phyloP scores from a whole-genome alignment of 805 yeast genomes.

The Starmera amethionina region DNA sequence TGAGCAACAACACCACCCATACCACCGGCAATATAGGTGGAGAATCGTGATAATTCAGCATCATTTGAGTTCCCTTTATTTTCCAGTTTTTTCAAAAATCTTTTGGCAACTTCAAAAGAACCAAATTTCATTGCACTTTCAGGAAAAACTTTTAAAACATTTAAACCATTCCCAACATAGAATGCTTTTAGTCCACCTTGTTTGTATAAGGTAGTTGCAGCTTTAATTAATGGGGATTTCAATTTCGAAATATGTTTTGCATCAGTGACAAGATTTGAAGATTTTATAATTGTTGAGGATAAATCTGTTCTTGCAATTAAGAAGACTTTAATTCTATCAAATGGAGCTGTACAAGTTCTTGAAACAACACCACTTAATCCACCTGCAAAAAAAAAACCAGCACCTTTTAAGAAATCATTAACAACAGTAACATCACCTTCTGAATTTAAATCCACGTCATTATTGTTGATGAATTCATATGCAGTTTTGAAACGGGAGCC shows the following conservation, averaged over 20 bases:
- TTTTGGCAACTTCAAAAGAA: slow-evolving; percentile 80
- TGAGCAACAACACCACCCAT: slow-evolving; percentile 93
- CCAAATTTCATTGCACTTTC: slow-evolving; percentile 98
- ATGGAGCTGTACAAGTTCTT: slow-evolving; percentile 94
- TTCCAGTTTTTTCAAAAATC: slow-evolving; percentile 61
- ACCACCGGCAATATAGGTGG: slow-evolving; percentile 93
- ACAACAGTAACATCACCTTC: slow-evolving; percentile 90
- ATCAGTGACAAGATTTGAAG: slow-evolving; percentile 39
- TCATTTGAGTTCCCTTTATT: slow-evolving; percentile 50
- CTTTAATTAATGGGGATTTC: slow-evolving; percentile 69
- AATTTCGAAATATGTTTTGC: slow-evolving; percentile 34
- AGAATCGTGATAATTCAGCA: slow-evolving; percentile 50
- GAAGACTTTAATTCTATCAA: slow-evolving; percentile 89
- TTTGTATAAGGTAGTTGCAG: slow-evolving; percentile 69
- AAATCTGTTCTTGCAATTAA: slow-evolving; percentile 84
- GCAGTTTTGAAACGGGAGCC: slow-evolving; percentile 79
- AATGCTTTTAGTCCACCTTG: slow-evolving; percentile 86
- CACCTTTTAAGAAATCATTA: slow-evolving; percentile 69
- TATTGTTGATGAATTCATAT: slow-evolving; percentile 64
- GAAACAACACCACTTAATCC: slow-evolving; percentile 94
- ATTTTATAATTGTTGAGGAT: slow-evolving; percentile 56
- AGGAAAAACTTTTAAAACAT: slow-evolving; percentile 89
- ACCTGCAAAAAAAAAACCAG: slow-evolving; percentile 90
- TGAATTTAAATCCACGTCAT: slow-evolving; percentile 67
- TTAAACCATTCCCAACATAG: slow-evolving; percentile 92